Base-by-base conservation (phyloP, 2,329 filamentous ascomycete genomes). In the Esteya vermicola region DNA sequence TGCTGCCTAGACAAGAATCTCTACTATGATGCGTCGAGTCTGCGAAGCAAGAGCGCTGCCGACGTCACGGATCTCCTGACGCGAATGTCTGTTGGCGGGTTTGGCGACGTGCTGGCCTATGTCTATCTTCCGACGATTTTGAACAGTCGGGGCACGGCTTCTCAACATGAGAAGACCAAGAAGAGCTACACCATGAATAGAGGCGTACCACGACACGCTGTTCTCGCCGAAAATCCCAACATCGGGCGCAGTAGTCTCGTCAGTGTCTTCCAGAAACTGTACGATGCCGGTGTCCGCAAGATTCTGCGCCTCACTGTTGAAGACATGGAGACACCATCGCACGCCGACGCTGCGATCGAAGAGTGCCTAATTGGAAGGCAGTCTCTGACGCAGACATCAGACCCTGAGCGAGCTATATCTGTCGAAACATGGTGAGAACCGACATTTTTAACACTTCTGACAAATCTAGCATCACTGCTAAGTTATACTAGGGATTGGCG, bases 291-390 rank as follows among this genome's bases (percentile, higher is more conserved):
- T 12, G 25, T 37, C 23, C 35, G 35, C 7, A 37, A 37, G 25
- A 37, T 37, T 18, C 18, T 37, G 23, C 35, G 35, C 20, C 35
- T 47, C 14, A 43, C 45, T 16, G 48, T 50, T 8, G 45, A 45
- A n/a, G 48, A 50, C 36, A 22, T 36, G 14, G 22, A 41, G 9
- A 27, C 36, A n/a, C 42, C 42, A 4, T 39, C 45, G 2, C 48
- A 50, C 28, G 42, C 38, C 9, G 45, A 50, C n/a, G 42, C 47
- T 20, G 37, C 43, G 3, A 50, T 50, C 13, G 48, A 48, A 38
- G 23, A 47, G 14, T 36, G 41, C 12, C 40, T 50, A 7, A 33
- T 38, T 18, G 31, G 36, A 10, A 23, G 25, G 26, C 23, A 37
- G 12, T 28, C 22, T 4, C 16, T 37, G n/a, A 21, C 26, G 8